Percentiles rank a stretch among this genome's conserved stretches.
phyloP scores from a whole-genome alignment of 1,284 basidiomycete species.

The Sphaerobolus stellatus region DNA sequence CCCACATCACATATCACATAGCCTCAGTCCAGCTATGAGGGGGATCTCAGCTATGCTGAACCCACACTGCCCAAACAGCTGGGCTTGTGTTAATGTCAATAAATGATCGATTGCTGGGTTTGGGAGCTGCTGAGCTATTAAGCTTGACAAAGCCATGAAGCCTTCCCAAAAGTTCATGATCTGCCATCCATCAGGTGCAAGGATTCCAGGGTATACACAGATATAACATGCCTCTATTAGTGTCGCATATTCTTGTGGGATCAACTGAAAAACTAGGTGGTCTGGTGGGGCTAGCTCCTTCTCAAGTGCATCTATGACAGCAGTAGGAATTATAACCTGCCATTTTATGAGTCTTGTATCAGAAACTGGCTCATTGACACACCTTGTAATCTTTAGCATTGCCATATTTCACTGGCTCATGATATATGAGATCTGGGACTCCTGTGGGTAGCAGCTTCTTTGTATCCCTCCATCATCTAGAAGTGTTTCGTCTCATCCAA shows the following conservation, averaged over 20 bases:
- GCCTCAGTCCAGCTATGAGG: too few relatives aligned
- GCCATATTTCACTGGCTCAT: constrained; percentile 16
- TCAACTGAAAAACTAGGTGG: constrained; percentile 28
- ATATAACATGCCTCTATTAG: too few relatives aligned
- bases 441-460: constrained; percentile 37
- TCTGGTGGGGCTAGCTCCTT: constrained; percentile 22
- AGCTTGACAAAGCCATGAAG: too few relatives aligned
- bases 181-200: too few relatives aligned
- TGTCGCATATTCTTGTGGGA: constrained; percentile 18
- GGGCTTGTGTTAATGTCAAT: too few relatives aligned
- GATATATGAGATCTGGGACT: constrained; percentile 29
- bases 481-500: constrained; percentile 24
- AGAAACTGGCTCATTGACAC: constrained; percentile 1
- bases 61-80: too few relatives aligned
- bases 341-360: not conserved
- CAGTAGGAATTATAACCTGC: constrained; percentile 17
- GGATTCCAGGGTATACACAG: too few relatives aligned
- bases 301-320: constrained; percentile 20
- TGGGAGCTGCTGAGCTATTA: too few relatives aligned
- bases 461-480: constrained; percentile 20
- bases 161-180: too few relatives aligned
- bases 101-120: too few relatives aligned
- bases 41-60: too few relatives aligned
- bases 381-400: constrained; percentile 31
- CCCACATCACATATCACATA: too few relatives aligned